Evolutionary conservation across 305 asterid species (phyloP), one percentile per base, ranked within the genome.

Genomic region (Fraxinus nigra): DNA sequence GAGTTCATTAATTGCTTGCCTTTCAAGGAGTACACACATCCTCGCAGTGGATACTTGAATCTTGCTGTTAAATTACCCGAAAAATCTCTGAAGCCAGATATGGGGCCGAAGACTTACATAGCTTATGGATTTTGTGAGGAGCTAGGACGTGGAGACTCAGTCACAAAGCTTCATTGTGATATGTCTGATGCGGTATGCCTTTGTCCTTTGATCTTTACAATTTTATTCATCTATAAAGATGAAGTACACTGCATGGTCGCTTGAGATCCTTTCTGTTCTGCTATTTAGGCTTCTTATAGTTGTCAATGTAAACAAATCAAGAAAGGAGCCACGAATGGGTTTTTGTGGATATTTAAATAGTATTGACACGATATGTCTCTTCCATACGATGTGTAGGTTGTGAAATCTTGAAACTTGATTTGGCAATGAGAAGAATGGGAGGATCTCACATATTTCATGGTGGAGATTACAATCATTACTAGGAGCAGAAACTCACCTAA

Each of bases 61-160:
- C 92, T 93, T 82, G 90, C 93, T 8, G 85, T 75, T 72, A 89
- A 87, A 77, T 87, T 92, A 59, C 96, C 97, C 1, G 0, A 22
- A 0, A 0, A 67, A 2, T 88, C 86, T 76, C 54, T 90, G 84
- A 93, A 89, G 85, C 93, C 95, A 26, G 94, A 93, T 82, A 75
- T 91, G 92, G 95, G 97, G 30, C 94, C 93, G 2, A 91, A 93
- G 87, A 90, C 97, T 35, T 91, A 90, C 73, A 93, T 93, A 76
- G 95, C 97, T 77, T 89, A 90, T 83, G 97, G 95, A 24, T 72
- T 87, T 78, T 48, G 75, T 2, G 85, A 88, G 80, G 97, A 93
- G 85, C 87, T 93, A 22, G 95, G 94, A 5, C 93, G 94, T 54
- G 95, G 94, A 30, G 94, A 93, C 86, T 93, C 97, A 75, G 97